phyloP scores from a whole-genome alignment of 768 basidiomycete genomes.

The Basidioascus undulatus region DNA sequence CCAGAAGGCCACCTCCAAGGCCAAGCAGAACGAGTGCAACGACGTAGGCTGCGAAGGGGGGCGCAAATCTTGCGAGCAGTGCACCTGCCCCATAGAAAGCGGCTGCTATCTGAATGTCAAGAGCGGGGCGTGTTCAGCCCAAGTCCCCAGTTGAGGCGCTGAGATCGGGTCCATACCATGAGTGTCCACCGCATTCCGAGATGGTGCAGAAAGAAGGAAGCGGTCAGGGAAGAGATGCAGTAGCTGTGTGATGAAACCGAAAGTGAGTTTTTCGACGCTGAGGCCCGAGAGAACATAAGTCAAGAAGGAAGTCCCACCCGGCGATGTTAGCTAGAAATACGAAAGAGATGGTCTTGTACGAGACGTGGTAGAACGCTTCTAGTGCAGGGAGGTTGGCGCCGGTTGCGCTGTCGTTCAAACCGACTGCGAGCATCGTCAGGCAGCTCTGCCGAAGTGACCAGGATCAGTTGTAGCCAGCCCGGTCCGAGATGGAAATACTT shows the following conservation, averaged over 20 bases:
- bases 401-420: conserved; percentile 8
- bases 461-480: no score
- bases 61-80: no score
- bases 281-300: no score
- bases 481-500: no score
- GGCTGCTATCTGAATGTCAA: conserved; percentile 4
- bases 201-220: conserved; percentile 9
- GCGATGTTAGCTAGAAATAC: conserved; percentile 8
- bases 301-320: not conserved
- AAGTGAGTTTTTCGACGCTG: no score
- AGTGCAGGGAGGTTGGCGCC: conserved; percentile 4
- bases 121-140: not conserved
- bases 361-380: conserved; percentile 5
- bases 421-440: no score
- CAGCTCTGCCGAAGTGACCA: no score
- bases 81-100: no score
- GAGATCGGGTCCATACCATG: not conserved
- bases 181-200: conserved; percentile 7
- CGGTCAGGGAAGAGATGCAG: conserved; percentile 5
- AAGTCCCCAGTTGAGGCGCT: not conserved
- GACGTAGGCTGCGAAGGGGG: conserved; percentile 8
- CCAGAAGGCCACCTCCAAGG: conserved; percentile 8
- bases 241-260: not conserved
- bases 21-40: conserved; percentile 6
- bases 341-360: conserved; percentile 8